Evolutionary conservation across 495 filamentous ascomycete species (phyloP).

Genomic region (Penicillium ucsense): DNA sequence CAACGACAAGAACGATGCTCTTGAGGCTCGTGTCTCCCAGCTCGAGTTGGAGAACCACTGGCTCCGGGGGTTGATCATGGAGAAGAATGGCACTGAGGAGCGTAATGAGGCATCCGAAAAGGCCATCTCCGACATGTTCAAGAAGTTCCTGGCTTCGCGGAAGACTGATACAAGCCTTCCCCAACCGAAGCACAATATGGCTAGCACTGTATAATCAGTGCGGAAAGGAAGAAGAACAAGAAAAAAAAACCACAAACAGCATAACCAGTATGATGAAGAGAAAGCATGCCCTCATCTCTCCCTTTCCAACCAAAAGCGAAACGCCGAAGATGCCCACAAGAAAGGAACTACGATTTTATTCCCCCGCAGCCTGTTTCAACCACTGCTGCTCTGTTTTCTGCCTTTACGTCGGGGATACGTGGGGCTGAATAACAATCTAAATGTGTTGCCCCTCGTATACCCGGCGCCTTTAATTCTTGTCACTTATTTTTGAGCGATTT

Average conservation of each 20-base stretch:
- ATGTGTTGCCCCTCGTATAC: not conserved
- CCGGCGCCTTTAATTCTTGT: constrained; percentile 3
- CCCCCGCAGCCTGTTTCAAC: constrained; percentile 3
- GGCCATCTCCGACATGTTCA: constrained; percentile 41
- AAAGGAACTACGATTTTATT: not conserved
- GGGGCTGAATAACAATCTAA: not conserved
- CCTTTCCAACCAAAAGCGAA: no score
- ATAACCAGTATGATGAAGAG: no score
- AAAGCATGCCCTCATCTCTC: no score
- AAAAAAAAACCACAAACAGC: not conserved
- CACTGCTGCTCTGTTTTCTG: constrained; percentile 2
- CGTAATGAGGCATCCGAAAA: constrained; percentile 28
- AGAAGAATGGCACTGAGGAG: constrained; percentile 62
- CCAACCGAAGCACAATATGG: constrained; percentile 32
- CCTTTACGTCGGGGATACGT: not conserved
- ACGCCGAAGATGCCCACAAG: no score
- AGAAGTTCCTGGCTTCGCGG: constrained; percentile 37
- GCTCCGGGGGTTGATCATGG: constrained; percentile 85
- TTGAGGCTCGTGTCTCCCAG: constrained; percentile 74
- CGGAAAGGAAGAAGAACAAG: constrained; percentile 7
- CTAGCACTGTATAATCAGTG: constrained; percentile 16
- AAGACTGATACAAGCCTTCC: constrained; percentile 28
- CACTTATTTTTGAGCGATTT: constrained; percentile 5
- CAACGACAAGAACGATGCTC: constrained; percentile 64
- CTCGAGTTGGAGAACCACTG: constrained; percentile 95